Conservation (phyloP, 768 basidiomycete species). For the Sporobolomyces roseus region DNA sequence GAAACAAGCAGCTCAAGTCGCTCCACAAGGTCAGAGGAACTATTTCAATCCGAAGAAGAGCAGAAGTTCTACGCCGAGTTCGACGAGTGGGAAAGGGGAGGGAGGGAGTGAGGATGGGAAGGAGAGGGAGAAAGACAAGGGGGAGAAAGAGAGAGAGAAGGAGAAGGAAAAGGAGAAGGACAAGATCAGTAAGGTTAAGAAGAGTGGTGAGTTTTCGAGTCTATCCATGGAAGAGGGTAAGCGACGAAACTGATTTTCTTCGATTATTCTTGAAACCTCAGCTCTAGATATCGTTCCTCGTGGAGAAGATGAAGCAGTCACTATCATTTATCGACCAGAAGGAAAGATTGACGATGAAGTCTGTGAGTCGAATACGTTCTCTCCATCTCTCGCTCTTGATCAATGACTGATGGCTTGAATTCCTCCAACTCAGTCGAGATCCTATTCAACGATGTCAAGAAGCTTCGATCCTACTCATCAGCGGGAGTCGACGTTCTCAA, state of each 20-base stretch:
- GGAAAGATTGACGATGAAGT: constrained; percentile 17
- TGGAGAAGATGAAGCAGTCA: constrained; percentile 26
- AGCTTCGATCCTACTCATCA: constrained; percentile 19
- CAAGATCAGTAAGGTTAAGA: constrained; percentile 1
- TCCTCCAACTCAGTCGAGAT: neutral
- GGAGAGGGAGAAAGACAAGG: constrained; percentile 9
- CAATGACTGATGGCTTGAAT: neutral
- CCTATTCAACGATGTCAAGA: constrained; percentile 24
- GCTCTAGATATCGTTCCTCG: constrained; percentile 16
- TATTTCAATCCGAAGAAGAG: constrained; percentile 33
- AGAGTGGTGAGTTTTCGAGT: neutral
- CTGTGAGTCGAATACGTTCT: neutral
- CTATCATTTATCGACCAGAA: constrained; percentile 22
- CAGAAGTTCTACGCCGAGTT: constrained; percentile 8
- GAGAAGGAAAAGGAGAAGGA: constrained; percentile 1
- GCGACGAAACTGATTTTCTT: no score
- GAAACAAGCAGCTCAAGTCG: neutral
- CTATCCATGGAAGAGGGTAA: no score
- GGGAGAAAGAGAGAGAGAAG: neutral
- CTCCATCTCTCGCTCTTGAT: neutral
- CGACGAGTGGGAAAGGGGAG: constrained; percentile 2
- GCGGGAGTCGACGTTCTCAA: constrained; percentile 42
- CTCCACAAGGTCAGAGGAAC: constrained; percentile 2
- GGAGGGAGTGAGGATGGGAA: neutral
- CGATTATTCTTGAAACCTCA: no score